Percentiles rank a stretch among this genome's conserved stretches.
phyloP scores from a whole-genome alignment of 805 yeast species.

The Spathaspora girioi region DNA sequence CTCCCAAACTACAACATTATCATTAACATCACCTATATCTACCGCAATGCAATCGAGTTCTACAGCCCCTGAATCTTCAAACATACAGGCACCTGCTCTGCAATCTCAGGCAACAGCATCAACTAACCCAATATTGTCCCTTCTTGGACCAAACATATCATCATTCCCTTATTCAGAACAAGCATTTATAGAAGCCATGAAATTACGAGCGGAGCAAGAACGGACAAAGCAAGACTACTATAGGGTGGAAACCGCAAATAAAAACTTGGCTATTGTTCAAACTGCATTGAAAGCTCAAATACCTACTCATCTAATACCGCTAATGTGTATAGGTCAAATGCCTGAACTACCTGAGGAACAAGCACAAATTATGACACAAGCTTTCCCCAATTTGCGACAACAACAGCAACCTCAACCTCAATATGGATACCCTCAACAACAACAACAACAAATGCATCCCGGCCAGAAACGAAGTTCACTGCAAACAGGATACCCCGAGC shows the following conservation, averaged over 20 bases:
- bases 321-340: constrained; percentile 44
- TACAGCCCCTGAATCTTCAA: neutral
- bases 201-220: constrained; percentile 69
- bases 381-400: constrained; percentile 1
- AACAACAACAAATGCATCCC: constrained; percentile 5
- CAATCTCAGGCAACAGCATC: neutral
- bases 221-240: constrained; percentile 77
- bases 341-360: constrained; percentile 13
- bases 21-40: neutral
- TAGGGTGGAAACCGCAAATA: constrained; percentile 57
- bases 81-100: neutral
- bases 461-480: constrained; percentile 6
- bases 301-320: constrained; percentile 62
- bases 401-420: constrained; percentile 6
- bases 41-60: neutral
- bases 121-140: constrained; percentile 12
- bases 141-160: constrained; percentile 52
- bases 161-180: constrained; percentile 56
- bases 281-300: constrained; percentile 58
- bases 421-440: constrained; percentile 5
- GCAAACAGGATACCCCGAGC: constrained; percentile 4
- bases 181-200: constrained; percentile 55
- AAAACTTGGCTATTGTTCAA: constrained; percentile 59
- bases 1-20: neutral
- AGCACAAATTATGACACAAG: constrained; percentile 2